phyloP scores from a whole-genome alignment of 2,329 filamentous ascomycete species.

The Bipolaris bicolor region DNA sequence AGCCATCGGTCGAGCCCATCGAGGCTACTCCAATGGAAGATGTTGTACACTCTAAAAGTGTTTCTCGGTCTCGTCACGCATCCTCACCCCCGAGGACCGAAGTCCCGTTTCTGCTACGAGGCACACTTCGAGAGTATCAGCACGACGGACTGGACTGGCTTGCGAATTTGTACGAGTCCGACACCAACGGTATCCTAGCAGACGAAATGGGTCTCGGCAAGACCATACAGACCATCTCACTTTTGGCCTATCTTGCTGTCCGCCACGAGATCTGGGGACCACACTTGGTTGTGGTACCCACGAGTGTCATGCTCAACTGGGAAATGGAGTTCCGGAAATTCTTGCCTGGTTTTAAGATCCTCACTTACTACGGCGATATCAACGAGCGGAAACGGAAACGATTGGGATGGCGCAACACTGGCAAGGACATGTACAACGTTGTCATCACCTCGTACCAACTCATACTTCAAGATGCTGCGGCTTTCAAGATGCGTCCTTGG shows the following conservation, averaged over 20 bases:
- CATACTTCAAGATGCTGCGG: conserved; percentile 89
- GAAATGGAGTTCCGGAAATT: conserved; percentile 99
- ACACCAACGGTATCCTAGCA: conserved; percentile 93
- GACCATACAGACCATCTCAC: conserved; percentile 95
- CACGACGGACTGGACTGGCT: conserved; percentile 98
- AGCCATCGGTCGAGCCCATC: conserved; percentile 21
- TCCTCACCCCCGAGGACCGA: conserved; percentile 44
- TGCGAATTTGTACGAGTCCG: conserved; percentile 86
- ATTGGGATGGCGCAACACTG: conserved; percentile 89
- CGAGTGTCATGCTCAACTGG: conserved; percentile 99
- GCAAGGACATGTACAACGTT: conserved; percentile 81
- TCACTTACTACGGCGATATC: conserved; percentile 94
- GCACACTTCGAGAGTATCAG: conserved; percentile 92
- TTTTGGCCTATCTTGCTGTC: conserved; percentile 90
- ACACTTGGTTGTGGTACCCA: conserved; percentile 93
- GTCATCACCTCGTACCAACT: conserved; percentile 98
- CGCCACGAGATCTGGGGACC: conserved; percentile 93
- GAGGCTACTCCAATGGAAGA: conserved; percentile 25
- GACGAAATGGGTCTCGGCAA: conserved; percentile 99
- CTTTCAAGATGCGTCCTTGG: conserved; percentile 91
- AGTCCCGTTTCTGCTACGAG: conserved; percentile 71
- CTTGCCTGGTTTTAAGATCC: conserved; percentile 95
- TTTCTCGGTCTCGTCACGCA: conserved; percentile 34
- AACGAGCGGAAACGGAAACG: conserved; percentile 92
- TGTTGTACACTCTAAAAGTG: conserved; percentile 19